phyloP scores from a whole-genome alignment of 441 rosid species.

The Raphanus hybrid region DNA sequence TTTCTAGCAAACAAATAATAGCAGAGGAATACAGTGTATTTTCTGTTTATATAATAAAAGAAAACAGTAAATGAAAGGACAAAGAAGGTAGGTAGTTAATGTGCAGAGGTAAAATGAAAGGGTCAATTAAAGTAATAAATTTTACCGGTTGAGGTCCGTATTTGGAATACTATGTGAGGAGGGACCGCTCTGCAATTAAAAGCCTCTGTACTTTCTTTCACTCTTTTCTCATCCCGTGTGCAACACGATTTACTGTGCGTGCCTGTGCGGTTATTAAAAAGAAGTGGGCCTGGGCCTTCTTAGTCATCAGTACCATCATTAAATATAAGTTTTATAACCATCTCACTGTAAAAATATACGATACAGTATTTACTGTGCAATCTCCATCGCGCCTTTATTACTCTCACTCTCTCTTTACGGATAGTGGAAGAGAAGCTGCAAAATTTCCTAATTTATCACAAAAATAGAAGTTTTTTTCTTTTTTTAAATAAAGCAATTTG shows the following conservation, averaged over 20 bases:
- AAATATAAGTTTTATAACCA: neutral
- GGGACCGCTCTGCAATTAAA: conserved; percentile 36
- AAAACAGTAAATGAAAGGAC: neutral
- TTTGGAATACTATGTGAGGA: conserved; percentile 10
- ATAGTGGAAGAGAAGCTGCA: conserved; percentile 45
- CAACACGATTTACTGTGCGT: neutral
- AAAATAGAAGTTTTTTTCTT: neutral
- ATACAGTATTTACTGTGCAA: conserved; percentile 1
- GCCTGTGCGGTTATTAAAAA: neutral
- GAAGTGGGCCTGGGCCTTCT: neutral
- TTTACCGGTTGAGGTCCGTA: conserved; percentile 26
- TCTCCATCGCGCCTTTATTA: conserved; percentile 48
- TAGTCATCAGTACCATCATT: neutral
- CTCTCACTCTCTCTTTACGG: conserved; percentile 19
- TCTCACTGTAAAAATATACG: neutral
- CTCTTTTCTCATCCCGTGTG: neutral
- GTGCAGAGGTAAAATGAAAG: conserved; percentile 8
- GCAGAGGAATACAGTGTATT: neutral
- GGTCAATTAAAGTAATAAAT: conserved; percentile 17
- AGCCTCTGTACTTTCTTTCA: conserved; percentile 9
- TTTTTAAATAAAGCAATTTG: neutral
- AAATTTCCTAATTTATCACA: conserved; percentile 35
- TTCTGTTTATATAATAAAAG: neutral
- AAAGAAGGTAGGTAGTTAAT: neutral
- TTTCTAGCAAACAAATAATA: too few species aligned